A percentile compares a stretch with the other conserved stretches of the same genome.
Evolutionary conservation across 805 yeast genomes (phyloP).

Genomic region (Yamadazyma scolyti): DNA sequence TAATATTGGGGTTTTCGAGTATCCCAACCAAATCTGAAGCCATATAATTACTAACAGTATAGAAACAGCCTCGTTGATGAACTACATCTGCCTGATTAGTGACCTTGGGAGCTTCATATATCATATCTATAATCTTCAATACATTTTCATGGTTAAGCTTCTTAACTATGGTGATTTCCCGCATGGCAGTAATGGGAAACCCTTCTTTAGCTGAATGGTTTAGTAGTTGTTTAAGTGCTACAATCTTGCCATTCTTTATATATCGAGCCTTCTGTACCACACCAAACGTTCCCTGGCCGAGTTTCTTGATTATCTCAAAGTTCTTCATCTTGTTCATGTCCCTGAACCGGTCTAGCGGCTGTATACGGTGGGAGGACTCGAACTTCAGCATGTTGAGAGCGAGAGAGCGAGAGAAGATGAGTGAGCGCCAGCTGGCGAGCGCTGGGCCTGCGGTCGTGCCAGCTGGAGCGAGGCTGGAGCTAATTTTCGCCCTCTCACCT

Average conservation of each 20-base stretch:
- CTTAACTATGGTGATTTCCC: constrained; percentile 85
- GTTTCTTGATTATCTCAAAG: constrained; percentile 31
- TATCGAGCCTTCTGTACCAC: constrained; percentile 79
- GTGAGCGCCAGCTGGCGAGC: too few relatives aligned
- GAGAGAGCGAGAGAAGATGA: too few relatives aligned
- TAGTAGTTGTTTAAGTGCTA: constrained; percentile 86
- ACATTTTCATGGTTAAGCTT: constrained; percentile 66
- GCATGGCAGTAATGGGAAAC: constrained; percentile 90
- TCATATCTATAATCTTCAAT: constrained; percentile 74
- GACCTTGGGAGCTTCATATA: constrained; percentile 40
- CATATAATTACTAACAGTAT: constrained; percentile 91
- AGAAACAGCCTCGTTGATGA: constrained; percentile 50
- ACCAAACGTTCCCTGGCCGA: constrained; percentile 50
- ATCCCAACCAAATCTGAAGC: constrained; percentile 88
- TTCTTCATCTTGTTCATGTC: constrained; percentile 30
- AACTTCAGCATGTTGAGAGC: too few relatives aligned
- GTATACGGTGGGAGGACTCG: neutral
- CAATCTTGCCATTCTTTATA: constrained; percentile 51
- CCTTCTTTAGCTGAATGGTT: constrained; percentile 74
- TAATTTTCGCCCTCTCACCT: too few relatives aligned
- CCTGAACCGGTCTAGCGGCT: constrained; percentile 16
- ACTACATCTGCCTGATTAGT: constrained; percentile 29
- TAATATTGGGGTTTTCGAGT: constrained; percentile 70
- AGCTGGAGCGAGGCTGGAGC: neutral
- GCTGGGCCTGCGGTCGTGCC: neutral